Evolutionary conservation across 2,329 filamentous ascomycete species (phyloP).

Genomic region (Hymenotorrendiella dingleyae): DNA sequence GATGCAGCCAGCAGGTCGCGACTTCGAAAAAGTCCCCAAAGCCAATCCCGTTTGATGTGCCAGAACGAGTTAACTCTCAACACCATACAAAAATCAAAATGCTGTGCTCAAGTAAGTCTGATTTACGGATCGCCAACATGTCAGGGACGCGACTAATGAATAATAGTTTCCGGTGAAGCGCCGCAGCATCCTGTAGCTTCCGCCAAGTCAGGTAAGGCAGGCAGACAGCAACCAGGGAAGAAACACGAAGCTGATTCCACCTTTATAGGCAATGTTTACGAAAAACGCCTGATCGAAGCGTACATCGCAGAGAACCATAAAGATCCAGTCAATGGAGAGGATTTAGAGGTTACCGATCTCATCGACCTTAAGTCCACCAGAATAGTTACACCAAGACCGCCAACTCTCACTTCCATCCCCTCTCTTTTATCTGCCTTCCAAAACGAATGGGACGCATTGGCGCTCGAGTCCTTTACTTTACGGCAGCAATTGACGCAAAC

Average conservation of each 20-base stretch:
- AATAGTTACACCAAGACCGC: slow-evolving; percentile 81
- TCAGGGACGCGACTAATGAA: slow-evolving; percentile 22
- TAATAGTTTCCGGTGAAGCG: slow-evolving; percentile 86
- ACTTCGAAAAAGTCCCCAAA: slow-evolving; percentile 11
- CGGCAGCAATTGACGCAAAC: slow-evolving; percentile 86
- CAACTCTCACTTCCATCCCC: slow-evolving; percentile 91
- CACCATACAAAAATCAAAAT: slow-evolving; percentile 39
- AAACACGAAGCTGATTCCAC: slow-evolving; percentile 14
- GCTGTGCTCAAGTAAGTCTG: slow-evolving; percentile 58
- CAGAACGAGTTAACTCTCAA: slow-evolving; percentile 14
- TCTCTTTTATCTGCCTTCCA: slow-evolving; percentile 92
- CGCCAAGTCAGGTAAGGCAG: slow-evolving; percentile 75
- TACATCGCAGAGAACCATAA: slow-evolving; percentile 91
- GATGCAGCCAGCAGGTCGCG: slow-evolving; percentile 1
- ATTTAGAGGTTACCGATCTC: slow-evolving; percentile 77
- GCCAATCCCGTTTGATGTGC: slow-evolving; percentile 14
- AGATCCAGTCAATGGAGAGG: slow-evolving; percentile 84
- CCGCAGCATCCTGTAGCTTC: slow-evolving; percentile 93
- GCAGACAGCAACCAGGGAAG: slow-evolving; percentile 12
- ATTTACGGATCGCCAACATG: not conserved
- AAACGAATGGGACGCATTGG: slow-evolving; percentile 95
- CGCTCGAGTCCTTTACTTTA: slow-evolving; percentile 85
- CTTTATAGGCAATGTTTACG: slow-evolving; percentile 72
- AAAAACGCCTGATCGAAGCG: slow-evolving; percentile 90
- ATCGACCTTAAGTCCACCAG: slow-evolving; percentile 79